phyloP scores from a whole-genome alignment of 2,329 filamentous ascomycete genomes.

The Fusarium sambucinum region DNA sequence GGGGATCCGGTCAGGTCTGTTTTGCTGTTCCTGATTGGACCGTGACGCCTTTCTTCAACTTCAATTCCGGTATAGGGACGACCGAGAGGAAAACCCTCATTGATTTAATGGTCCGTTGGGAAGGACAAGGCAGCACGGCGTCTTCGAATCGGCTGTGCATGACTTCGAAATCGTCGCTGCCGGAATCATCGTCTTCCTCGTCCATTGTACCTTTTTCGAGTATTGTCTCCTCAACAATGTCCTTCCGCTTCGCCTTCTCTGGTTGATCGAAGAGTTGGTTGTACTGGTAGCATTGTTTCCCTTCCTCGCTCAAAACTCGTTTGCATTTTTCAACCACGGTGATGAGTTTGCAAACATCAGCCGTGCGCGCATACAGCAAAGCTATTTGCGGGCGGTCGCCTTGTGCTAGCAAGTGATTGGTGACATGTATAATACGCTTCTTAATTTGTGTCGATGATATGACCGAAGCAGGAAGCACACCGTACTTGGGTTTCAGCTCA shows the following conservation, averaged over 20 bases:
- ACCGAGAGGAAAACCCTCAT: constrained; percentile 72
- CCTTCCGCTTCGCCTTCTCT: constrained; percentile 50
- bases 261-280: constrained; percentile 66
- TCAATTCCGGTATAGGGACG: constrained; percentile 67
- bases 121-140: constrained; percentile 62
- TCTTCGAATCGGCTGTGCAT: constrained; percentile 69
- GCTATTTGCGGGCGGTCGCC: constrained; percentile 51
- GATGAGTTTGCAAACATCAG: constrained; percentile 73
- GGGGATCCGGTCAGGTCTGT: constrained; percentile 10
- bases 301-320: constrained; percentile 62
- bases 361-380: constrained; percentile 64
- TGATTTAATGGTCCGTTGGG: constrained; percentile 62
- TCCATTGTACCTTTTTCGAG: constrained; percentile 45
- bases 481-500: constrained; percentile 60
- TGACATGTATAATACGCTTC: constrained; percentile 62
- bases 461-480: constrained; percentile 65
- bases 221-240: constrained; percentile 59
- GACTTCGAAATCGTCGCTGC: constrained; percentile 66
- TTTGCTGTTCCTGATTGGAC: constrained; percentile 59
- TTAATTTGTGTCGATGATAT: constrained; percentile 71
- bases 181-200: constrained; percentile 44
- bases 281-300: constrained; percentile 67
- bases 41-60: constrained; percentile 59
- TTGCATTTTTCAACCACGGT: constrained; percentile 76
- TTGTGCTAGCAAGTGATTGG: constrained; percentile 58